A percentile compares a stretch with the other conserved stretches of the same genome.
phyloP scores from a whole-genome alignment of 306 rosid species.

The Vigna hirtella region DNA sequence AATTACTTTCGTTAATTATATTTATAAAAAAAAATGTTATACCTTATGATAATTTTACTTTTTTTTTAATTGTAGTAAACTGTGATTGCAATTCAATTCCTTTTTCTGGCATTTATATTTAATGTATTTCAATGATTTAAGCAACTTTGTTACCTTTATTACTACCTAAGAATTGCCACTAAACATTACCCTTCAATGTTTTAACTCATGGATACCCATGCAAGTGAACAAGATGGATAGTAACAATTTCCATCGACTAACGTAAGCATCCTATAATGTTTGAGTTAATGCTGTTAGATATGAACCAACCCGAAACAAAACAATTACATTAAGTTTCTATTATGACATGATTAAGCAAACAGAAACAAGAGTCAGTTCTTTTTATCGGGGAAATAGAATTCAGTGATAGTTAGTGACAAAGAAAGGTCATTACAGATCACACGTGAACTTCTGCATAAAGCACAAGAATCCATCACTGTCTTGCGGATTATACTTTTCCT shows the following conservation, averaged over 20 bases:
- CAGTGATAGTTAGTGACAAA: background rate
- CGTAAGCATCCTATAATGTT: background rate
- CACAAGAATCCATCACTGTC: background rate
- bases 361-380: background rate
- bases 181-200: background rate
- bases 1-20: too few relatives aligned
- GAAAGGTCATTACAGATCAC: background rate
- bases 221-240: background rate
- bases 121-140: background rate
- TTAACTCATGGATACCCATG: too few relatives aligned
- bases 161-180: background rate
- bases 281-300: background rate
- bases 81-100: background rate
- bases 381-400: background rate
- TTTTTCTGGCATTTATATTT: background rate
- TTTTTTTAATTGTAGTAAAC: too few relatives aligned
- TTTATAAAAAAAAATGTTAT: too few relatives aligned
- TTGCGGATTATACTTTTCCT: conserved; percentile 1
- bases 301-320: background rate
- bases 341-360: background rate
- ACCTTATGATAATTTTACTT: too few relatives aligned
- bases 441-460: background rate
- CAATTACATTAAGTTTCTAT: background rate
- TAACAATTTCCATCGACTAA: background rate
- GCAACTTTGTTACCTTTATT: background rate